Conservation (phyloP, 495 filamentous ascomycete genomes). For the Aspergillus ellipticus region DNA sequence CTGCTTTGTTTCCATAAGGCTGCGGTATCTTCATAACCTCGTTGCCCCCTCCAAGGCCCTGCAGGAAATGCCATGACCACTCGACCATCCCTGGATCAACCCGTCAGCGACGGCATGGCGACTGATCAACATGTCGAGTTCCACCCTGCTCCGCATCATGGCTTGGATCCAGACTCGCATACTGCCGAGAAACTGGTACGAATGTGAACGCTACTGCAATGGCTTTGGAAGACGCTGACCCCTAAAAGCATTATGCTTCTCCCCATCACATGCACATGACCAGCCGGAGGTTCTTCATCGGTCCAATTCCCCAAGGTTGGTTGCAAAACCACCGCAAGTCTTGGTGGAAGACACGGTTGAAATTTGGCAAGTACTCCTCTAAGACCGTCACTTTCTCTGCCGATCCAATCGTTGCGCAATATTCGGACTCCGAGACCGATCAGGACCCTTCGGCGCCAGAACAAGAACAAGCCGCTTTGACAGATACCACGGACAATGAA, state of each 20-base stretch:
- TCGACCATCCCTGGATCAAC: constrained; percentile 14
- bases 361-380: constrained; percentile 55
- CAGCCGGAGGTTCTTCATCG: constrained; percentile 61
- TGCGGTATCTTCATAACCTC: not conserved
- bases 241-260: constrained; percentile 55
- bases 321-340: constrained; percentile 60
- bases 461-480: constrained; percentile 19
- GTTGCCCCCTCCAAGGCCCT: not conserved
- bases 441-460: constrained; percentile 30
- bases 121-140: constrained; percentile 12
- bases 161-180: constrained; percentile 44
- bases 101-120: constrained; percentile 16
- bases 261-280: constrained; percentile 62
- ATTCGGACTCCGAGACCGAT: constrained; percentile 31
- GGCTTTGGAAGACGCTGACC: not conserved
- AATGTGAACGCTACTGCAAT: not conserved
- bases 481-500: constrained; percentile 19
- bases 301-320: constrained; percentile 67
- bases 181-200: constrained; percentile 54
- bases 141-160: constrained; percentile 26
- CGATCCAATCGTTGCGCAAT: constrained; percentile 37
- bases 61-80: constrained; percentile 30
- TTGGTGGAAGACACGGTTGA: constrained; percentile 57
- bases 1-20: not conserved
- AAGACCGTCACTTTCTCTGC: constrained; percentile 52